Evolutionary conservation across 352 stramenopile genomes (phyloP), one percentile per base, ranked within the genome.

Genomic region (Pythium utonaiense): DNA sequence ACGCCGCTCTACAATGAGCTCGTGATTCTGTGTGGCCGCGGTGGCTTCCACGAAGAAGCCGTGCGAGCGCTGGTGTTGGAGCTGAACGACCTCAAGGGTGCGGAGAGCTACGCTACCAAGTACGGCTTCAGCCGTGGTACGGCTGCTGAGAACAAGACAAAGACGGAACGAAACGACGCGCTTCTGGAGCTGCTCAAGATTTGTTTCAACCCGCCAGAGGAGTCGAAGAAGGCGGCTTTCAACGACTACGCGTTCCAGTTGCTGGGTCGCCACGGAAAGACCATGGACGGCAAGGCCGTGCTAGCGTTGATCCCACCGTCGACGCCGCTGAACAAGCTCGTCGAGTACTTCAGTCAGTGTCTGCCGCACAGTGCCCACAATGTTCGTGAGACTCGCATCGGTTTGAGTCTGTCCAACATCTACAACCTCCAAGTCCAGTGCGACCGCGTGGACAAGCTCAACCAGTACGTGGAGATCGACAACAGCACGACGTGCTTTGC

Each of bases 351-450:
- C 51, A 88, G 78, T 19, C 82, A 93, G 60, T 73, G 77, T 12
- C 70, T 95, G 53, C 86, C 86, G 12, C 70, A 91, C 54, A 92
- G 80, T 51, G 82, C 83, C 3, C 86, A 95, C 66, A 88, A 93
- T 21, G 85, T 91, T 24, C 83, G 86, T 17, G 86, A 95, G 54
- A 83, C 78, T 55, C 86, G 75, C 56, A 88, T 95, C 28, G 75
- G 78, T 10, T 86, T 91, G 68, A 91, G 80, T 51, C 57, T 95
- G 57, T 93, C 82, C 44, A 95, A 95, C 70, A 82, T 95, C 28
- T 95, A 93, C 78, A 95, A 95, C 64, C 73, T 95, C 30, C 86
- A 95, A 66, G 83, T 95, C 40, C 86, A 95, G 66, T 95, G 86
- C 64, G 75, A 88, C 34, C 86, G 86, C 49, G 86, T 95, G 14